Evolutionary conservation across 1,139 yeast species (phyloP), one percentile per base, ranked within the genome.

Genomic region (Kodamaea anthophila): DNA sequence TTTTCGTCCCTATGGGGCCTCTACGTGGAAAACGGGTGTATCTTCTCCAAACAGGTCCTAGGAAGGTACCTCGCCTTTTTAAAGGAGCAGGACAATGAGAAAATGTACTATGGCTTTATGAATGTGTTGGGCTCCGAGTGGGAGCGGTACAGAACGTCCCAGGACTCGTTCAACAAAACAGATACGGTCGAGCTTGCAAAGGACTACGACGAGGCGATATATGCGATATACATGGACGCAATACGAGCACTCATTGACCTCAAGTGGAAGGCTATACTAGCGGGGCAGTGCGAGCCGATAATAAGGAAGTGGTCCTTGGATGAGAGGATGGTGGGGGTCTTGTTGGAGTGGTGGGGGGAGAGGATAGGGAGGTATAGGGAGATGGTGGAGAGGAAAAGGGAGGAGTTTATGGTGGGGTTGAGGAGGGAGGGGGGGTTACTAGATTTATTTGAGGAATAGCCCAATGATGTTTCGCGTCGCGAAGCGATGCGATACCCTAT

Each of bases 231-330:
- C 38, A 33, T 27, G 13, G 43, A 40, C 14, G 48, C 57, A 3
- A 40, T 65, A 44, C 50, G 49, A 30, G 35, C 41, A 5, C 42
- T 62, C 20, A 45, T 65, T 9, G 50, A 55, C 13, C 31, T 40
- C 23, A 61, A 59, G 37, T 58, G 67, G 38, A 40, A 47, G 15
- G 32, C 46, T 5, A 50, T 53, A 6, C 39, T 37, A 20, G 47
- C 53, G 19, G 61, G 60, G 3, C 67, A 60, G 35, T 49, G 61
- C 21, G 39, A 39, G 3, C 60, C 58, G 6, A 44, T 65, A 23
- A 54, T 64, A 13, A 43, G 49, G 6, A 55, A 62, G 44, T 65
- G 71, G 71, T 40, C 59, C n/a, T 38, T 65, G 13, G 56, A 59
- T 36, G 38, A 41, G 3, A 28, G 29, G 10, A 65, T 65, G 70